Conservation (phyloP, 2,329 filamentous ascomycete species). For the Venturia carpophila region DNA sequence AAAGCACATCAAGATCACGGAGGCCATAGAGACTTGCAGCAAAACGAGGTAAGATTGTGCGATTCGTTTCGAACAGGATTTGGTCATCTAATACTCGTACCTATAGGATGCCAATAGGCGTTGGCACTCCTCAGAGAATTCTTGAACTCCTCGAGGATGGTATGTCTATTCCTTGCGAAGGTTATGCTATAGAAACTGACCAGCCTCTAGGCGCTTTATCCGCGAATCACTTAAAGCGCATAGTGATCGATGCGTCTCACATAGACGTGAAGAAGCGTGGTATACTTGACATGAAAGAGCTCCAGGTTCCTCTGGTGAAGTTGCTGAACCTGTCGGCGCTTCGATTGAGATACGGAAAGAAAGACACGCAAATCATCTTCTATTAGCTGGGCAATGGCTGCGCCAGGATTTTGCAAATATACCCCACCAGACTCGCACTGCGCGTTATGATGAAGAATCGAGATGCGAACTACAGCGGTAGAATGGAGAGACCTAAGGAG, state of each 20-base stretch:
- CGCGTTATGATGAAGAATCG: neutral
- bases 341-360: conserved; percentile 5
- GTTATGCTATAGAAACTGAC: neutral
- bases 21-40: conserved; percentile 70
- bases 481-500: neutral
- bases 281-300: conserved; percentile 92
- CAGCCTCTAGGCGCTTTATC: conserved; percentile 47
- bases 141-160: conserved; percentile 76
- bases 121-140: conserved; percentile 80
- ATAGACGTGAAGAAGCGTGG: conserved; percentile 93
- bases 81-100: conserved; percentile 2
- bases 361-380: conserved; percentile 4
- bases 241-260: conserved; percentile 85
- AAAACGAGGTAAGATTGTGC: conserved; percentile 42
- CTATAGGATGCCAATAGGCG: conserved; percentile 70
- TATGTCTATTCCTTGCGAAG: conserved; percentile 33
- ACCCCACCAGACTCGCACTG: neutral
- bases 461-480: neutral
- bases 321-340: conserved; percentile 48
- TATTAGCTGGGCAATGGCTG: neutral
- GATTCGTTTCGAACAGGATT: neutral
- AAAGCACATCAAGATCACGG: conserved; percentile 93
- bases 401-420: neutral
- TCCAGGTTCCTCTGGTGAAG: conserved; percentile 68
- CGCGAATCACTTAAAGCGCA: conserved; percentile 61